These are phyloP conservation scores for Cyclocybe cylindracea DNA, from an alignment of 768 basidiomycete genomes.

Conservation along the genomic window DNA sequence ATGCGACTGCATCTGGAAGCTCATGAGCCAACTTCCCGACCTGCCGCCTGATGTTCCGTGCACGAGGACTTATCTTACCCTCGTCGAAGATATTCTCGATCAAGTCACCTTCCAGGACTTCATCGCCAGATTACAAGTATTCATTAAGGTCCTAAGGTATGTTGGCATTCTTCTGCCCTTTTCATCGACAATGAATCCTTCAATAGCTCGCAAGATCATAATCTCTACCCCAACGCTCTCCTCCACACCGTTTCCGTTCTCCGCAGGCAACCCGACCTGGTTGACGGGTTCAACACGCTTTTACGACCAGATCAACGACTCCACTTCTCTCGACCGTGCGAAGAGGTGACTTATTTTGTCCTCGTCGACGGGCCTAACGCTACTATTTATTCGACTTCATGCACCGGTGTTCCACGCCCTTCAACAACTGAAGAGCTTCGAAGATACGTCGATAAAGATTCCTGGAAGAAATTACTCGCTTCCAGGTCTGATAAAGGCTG, in stretches of 20 bases:
- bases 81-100: too few species aligned
- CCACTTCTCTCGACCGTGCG: slow-evolving; percentile 7
- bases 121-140: too few species aligned
- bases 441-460: neutral
- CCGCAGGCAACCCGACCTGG: slow-evolving; percentile 2
- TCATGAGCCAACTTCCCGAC: too few species aligned
- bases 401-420: neutral
- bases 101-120: too few species aligned
- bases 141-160: too few species aligned
- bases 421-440: slow-evolving; percentile 3
- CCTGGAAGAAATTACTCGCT: slow-evolving; percentile 6
- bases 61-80: too few species aligned
- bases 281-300: slow-evolving; percentile 12
- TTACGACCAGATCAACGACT: slow-evolving; percentile 8
- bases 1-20: too few species aligned
- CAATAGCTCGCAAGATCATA: neutral
- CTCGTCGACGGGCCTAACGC: slow-evolving; percentile 2
- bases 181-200: too few species aligned
- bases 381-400: slow-evolving; percentile 6
- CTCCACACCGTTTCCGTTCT: slow-evolving; percentile 11
- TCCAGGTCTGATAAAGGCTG: slow-evolving; percentile 3
- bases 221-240: neutral
- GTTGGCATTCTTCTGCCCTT: too few species aligned
- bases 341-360: slow-evolving; percentile 14
- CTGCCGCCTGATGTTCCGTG: too few species aligned